Evolutionary conservation across 805 yeast species (phyloP).

Genomic region (Wickerhamiella spandovensis): DNA sequence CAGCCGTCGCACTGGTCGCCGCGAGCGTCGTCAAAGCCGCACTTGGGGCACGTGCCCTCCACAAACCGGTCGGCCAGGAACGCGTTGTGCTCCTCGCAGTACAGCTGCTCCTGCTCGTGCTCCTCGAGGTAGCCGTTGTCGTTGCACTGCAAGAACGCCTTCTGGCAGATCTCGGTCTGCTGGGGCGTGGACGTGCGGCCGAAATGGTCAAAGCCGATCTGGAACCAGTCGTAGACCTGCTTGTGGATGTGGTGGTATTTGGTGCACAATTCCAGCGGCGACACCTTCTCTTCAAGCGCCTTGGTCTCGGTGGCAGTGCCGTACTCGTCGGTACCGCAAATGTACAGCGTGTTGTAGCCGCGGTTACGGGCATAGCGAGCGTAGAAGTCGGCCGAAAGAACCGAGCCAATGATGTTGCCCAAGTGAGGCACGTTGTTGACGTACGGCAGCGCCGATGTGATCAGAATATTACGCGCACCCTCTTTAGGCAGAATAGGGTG

Average conservation of each 20-base stretch:
- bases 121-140: constrained; percentile 76
- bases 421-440: constrained; percentile 97
- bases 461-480: constrained; percentile 65
- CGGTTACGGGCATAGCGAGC: constrained; percentile 82
- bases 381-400: constrained; percentile 85
- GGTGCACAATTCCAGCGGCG: constrained; percentile 82
- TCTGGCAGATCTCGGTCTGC: constrained; percentile 94
- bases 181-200: constrained; percentile 90
- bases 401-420: constrained; percentile 94
- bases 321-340: constrained; percentile 98
- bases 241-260: constrained; percentile 79
- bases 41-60: constrained; percentile 94
- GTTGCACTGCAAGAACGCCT: constrained; percentile 64
- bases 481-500: constrained; percentile 49
- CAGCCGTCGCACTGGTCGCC: constrained; percentile 99
- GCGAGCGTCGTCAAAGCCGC: constrained; percentile 91
- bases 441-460: constrained; percentile 94
- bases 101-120: constrained; percentile 76
- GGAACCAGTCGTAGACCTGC: constrained; percentile 93
- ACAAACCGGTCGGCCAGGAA: constrained; percentile 93
- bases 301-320: constrained; percentile 99
- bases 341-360: constrained; percentile 69
- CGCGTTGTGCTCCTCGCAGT: constrained; percentile 80
- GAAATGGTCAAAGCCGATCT: constrained; percentile 83
- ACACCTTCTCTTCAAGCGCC: constrained; percentile 83